phyloP scores from a whole-genome alignment of 2,329 filamentous ascomycete genomes.

The Paraphaeosphaeria minitans region DNA sequence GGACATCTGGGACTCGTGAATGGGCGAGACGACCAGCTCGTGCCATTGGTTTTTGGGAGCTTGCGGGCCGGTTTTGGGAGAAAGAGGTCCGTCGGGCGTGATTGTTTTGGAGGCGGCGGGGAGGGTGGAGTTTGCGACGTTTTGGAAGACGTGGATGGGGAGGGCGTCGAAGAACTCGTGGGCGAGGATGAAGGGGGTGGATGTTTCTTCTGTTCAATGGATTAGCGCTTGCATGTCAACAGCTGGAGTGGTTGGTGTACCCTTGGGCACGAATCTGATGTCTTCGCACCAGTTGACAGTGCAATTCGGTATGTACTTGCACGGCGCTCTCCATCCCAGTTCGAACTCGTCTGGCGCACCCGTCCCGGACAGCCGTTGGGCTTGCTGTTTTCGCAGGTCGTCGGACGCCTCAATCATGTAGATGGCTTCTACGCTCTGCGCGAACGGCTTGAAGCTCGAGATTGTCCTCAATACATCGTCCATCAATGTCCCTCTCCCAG shows the following conservation, averaged over 20 bases:
- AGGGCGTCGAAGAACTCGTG: slow-evolving; percentile 99
- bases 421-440: slow-evolving; percentile 78
- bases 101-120: slow-evolving; percentile 49
- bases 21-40: slow-evolving; percentile 51
- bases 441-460: slow-evolving; percentile 78
- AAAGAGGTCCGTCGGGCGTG: slow-evolving; percentile 57
- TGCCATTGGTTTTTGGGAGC: slow-evolving; percentile 48
- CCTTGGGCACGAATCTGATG: slow-evolving; percentile 77
- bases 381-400: slow-evolving; percentile 76
- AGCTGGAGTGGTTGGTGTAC: slow-evolving; percentile 50
- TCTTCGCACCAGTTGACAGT: slow-evolving; percentile 88
- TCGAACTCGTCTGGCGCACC: slow-evolving; percentile 71
- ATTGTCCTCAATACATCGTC: slow-evolving; percentile 94
- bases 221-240: slow-evolving; percentile 20
- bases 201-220: slow-evolving; percentile 60
- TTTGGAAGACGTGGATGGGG: slow-evolving; percentile 93
- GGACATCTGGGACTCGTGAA: slow-evolving; percentile 35
- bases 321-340: slow-evolving; percentile 73
- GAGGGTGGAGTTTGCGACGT: slow-evolving; percentile 58
- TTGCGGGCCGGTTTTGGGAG: slow-evolving; percentile 45
- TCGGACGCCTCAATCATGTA: slow-evolving; percentile 95
- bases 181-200: slow-evolving; percentile 89
- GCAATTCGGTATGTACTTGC: slow-evolving; percentile 74
- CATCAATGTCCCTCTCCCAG: slow-evolving; percentile 94
- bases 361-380: slow-evolving; percentile 78